These are phyloP conservation scores for Earliella scabrosa DNA, from an alignment of 1,284 basidiomycete genomes.

Conservation along the genomic window DNA sequence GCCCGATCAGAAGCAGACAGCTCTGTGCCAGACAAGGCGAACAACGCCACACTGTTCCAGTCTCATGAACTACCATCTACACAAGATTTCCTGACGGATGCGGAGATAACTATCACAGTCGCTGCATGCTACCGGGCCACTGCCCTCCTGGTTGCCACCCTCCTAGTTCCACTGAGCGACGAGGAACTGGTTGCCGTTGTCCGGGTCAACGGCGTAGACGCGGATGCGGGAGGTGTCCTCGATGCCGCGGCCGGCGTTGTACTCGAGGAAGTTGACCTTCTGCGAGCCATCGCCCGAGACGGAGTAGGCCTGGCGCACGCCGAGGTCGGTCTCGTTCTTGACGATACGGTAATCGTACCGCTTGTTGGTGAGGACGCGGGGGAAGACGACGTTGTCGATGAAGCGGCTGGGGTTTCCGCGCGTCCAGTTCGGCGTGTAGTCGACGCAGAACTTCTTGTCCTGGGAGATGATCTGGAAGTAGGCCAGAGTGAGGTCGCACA, in stretches of 20 bases:
- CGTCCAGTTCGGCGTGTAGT: conserved; percentile 25
- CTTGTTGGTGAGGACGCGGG: conserved; percentile 22
- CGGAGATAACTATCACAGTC: no score
- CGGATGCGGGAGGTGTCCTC: conserved; percentile 9
- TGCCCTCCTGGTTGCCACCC: no score
- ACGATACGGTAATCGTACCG: conserved; percentile 27
- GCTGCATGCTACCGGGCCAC: no score
- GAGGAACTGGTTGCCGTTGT: conserved; percentile 12
- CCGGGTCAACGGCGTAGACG: conserved; percentile 26
- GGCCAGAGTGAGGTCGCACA: not conserved
- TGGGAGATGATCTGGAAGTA: not conserved
- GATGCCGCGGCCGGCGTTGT: conserved; percentile 25
- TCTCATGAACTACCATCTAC: no score
- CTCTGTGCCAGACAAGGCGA: no score
- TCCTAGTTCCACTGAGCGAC: conserved; percentile 20
- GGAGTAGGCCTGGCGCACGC: conserved; percentile 12
- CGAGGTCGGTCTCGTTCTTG: conserved; percentile 20
- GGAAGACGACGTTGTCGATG: conserved; percentile 27
- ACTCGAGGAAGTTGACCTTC: conserved; percentile 28
- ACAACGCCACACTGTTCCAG: no score
- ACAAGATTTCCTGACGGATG: no score
- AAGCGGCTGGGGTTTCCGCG: conserved; percentile 23
- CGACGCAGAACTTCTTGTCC: not conserved
- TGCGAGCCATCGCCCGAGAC: conserved; percentile 25
- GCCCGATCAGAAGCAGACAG: no score